Evolutionary conservation across 768 basidiomycete species (phyloP), one percentile per base, ranked within the genome.

Genomic region (Daedalea quercina): DNA sequence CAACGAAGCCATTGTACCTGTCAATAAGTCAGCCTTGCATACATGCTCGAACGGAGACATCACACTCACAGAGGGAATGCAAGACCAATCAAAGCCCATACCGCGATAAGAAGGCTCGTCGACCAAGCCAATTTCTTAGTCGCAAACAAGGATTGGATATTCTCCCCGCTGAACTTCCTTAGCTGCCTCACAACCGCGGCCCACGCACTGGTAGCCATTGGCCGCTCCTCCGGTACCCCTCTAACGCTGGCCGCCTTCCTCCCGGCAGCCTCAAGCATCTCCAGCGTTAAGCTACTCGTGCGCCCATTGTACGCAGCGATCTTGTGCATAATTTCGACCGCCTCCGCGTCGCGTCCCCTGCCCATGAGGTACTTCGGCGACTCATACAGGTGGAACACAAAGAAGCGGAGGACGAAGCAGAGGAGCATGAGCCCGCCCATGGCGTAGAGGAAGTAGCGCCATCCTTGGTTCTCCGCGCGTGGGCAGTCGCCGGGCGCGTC

Each of bases 321-420:
- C 25, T 73, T 71, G 51, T 83, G 81, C 19, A 89, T 68, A 47
- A 85, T 69, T 19, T 77, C 75, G 3, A 87, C 80, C 0, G 85
- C 87, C 19, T 75, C 68, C 20, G 73, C 75, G 56, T 87, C 85
- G 35, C 68, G 66, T 9, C 87, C 87, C 54, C 80, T 77, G 8
- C 83, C 81, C 73, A 87, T 82, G 41, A 86, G 77, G 62, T 77
- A 89, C 55, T 85, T 82, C 1, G 87, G 87, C 54, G 80, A 82
- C 64, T 89, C 85, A 52, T 81, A 72, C 8, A 89, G 73, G 45
- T 75, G 68, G 72, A 90, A 89, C 8, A 45, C 63, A 67, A 84
- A 79, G 69, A 84, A 83, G 22, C 84, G 82, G 23, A 85, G 63
- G 11, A 71, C 57, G 73, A 79, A 87, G 41, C 86, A 69, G 37